phyloP scores from a whole-genome alignment of 768 basidiomycete genomes.

The Macrolepiota fuliginosa region DNA sequence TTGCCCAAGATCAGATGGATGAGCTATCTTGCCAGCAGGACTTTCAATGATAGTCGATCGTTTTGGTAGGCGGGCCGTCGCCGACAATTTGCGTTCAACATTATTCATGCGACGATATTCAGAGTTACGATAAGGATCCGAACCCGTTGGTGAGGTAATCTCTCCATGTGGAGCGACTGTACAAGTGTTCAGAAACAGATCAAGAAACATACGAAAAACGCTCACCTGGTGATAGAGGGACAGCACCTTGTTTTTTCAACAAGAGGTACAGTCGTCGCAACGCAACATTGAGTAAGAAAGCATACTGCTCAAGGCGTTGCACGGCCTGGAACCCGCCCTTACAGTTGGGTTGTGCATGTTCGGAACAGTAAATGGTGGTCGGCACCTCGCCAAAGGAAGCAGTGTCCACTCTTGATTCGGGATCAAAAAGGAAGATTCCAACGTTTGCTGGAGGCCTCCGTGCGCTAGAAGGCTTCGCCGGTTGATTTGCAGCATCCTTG shows the following conservation, averaged over 20 bases:
- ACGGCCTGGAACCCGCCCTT: constrained; percentile 84
- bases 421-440: constrained; percentile 72
- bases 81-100: constrained; percentile 92
- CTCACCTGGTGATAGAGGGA: constrained; percentile 77
- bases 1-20: constrained; percentile 53
- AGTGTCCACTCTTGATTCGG: constrained; percentile 65
- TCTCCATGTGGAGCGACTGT: constrained; percentile 26
- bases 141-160: constrained; percentile 38
- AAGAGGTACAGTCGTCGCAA: constrained; percentile 86
- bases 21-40: constrained; percentile 84
- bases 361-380: constrained; percentile 70
- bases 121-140: constrained; percentile 86
- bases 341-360: constrained; percentile 69
- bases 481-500: constrained; percentile 35
- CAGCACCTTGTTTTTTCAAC: constrained; percentile 85
- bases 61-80: constrained; percentile 88
- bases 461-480: constrained; percentile 59
- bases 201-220: constrained; percentile 7
- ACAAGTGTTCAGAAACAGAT: constrained; percentile 7
- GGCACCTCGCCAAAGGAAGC: constrained; percentile 73
- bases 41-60: constrained; percentile 96
- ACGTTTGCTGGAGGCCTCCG: constrained; percentile 83
- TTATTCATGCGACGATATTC: constrained; percentile 87
- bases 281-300: constrained; percentile 95
- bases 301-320: constrained; percentile 94